Percentiles rank a stretch among this genome's conserved stretches.
These are phyloP conservation scores for Teratosphaeria epicoccoides DNA, from an alignment of 2,329 filamentous ascomycete genomes.

Conservation along the genomic window DNA sequence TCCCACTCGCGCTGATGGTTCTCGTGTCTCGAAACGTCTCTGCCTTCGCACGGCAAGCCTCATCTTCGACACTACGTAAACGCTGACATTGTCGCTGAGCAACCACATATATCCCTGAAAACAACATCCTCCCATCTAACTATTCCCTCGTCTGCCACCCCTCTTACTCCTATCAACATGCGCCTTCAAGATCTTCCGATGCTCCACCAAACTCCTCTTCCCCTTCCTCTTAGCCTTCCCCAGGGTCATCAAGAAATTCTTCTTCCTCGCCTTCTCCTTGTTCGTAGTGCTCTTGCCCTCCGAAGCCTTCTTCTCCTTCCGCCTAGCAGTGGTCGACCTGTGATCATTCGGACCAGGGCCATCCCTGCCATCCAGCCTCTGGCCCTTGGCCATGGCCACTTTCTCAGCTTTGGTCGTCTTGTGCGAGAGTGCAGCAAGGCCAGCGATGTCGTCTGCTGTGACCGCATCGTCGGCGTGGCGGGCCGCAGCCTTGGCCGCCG, in stretches of 20 bases:
- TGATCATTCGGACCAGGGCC: slow-evolving; percentile 45
- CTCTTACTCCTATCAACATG: slow-evolving; percentile 76
- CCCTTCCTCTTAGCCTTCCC: slow-evolving; percentile 93
- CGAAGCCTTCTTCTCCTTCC: slow-evolving; percentile 75
- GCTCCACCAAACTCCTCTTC: slow-evolving; percentile 84
- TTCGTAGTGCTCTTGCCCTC: slow-evolving; percentile 96
- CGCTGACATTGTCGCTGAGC: too few species aligned
- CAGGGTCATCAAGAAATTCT: slow-evolving; percentile 98
- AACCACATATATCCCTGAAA: too few species aligned
- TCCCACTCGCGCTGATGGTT: too few species aligned
- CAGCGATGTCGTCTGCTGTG: slow-evolving; percentile 85
- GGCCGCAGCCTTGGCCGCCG: slow-evolving; percentile 21
- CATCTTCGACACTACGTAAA: too few species aligned
- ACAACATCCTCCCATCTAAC: too few species aligned
- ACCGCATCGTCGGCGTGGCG: slow-evolving; percentile 72
- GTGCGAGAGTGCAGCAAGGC: slow-evolving; percentile 62
- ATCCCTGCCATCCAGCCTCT: slow-evolving; percentile 40
- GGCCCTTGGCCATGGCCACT: slow-evolving; percentile 69
- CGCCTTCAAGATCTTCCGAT: slow-evolving; percentile 65
- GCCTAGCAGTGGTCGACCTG: slow-evolving; percentile 72
- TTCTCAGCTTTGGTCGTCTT: slow-evolving; percentile 87
- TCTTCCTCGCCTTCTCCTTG: slow-evolving; percentile 89
- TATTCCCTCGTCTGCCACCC: slow-evolving; percentile 70
- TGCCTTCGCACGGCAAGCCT: too few species aligned
- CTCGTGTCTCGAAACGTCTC: too few species aligned